Evolutionary conservation across 2,329 filamentous ascomycete species (phyloP), one percentile per base, ranked within the genome.

Genomic region (Aspergillus neoniger): DNA sequence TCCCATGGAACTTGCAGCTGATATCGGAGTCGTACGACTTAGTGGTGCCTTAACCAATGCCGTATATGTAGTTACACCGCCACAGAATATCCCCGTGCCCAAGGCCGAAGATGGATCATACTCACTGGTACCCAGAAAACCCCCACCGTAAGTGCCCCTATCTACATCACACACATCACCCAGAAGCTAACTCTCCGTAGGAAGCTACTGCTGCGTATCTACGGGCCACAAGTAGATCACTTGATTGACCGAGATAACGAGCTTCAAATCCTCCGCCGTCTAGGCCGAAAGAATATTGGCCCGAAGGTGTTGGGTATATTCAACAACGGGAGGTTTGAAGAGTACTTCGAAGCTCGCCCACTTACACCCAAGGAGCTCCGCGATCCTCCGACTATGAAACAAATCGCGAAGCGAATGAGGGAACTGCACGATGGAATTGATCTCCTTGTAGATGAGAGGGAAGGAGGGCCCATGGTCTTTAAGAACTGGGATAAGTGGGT

Each of bases 381-480:
- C 39, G 86, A 91, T 32, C 86, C 91, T 0, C 91, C 92, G 53
- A 97, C 91, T 0, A 96, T 91, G 36, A 90, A 86, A 70, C 91
- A 96, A 72, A 99, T 99, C 71, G 94, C 95, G 12, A 98, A 98
- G 81, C 91, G 95, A 54, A 96, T 99, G 92, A 86, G 93, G 64
- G 95, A 99, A 76, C 83, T 99, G 38, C 95, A 99, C 70, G 91
- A 96, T 55, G 95, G 95, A 0, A 89, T 99, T 63, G 92, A 97
- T 28, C 81, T 99, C 19, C 83, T 96, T 0, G 85, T 89, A 1
- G 82, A 88, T 38, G 95, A 99, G 76, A 85, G 88, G 54, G 85
- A 90, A 38, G 87, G 84, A 19, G 95, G 95, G 0, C 90, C 95
- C 0, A 89, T 88, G 58, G 89, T 96, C 10, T 96, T 92, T 86